Evolutionary conservation across 2,329 filamentous ascomycete species (phyloP).

Genomic region (Salinomyces thailandicus): DNA sequence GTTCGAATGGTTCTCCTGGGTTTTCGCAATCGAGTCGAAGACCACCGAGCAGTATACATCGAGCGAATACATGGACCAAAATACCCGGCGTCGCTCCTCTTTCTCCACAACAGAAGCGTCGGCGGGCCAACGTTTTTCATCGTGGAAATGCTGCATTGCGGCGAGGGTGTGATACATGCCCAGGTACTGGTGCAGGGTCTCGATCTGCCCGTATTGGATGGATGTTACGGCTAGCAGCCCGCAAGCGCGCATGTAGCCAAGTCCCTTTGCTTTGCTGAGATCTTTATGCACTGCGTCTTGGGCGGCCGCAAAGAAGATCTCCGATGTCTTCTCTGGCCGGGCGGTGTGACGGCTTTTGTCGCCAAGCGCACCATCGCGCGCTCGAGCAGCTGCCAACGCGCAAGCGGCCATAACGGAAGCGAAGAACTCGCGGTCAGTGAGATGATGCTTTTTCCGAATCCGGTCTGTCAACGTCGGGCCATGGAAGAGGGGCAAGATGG

Average conservation of each 20-base stretch:
- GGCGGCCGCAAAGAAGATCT: slow-evolving; percentile 37
- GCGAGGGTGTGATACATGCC: slow-evolving; percentile 42
- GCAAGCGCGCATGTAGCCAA: slow-evolving; percentile 37
- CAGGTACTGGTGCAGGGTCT: slow-evolving; percentile 41
- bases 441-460: slow-evolving; percentile 35
- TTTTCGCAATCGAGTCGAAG: slow-evolving; percentile 39
- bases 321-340: slow-evolving; percentile 26
- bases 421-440: slow-evolving; percentile 35
- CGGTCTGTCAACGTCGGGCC: slow-evolving; percentile 33
- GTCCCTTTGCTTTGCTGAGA: slow-evolving; percentile 24
- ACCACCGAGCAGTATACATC: slow-evolving; percentile 46
- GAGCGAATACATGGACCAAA: slow-evolving; percentile 49
- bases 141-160: slow-evolving; percentile 41
- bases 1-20: slow-evolving; percentile 36
- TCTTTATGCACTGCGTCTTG: slow-evolving; percentile 31
- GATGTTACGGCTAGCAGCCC: slow-evolving; percentile 41
- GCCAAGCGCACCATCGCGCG: slow-evolving; percentile 40
- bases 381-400: slow-evolving; percentile 39
- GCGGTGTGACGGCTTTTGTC: slow-evolving; percentile 17
- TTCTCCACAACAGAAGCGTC: slow-evolving; percentile 35
- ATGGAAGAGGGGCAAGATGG: slow-evolving; percentile 45
- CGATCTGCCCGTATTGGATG: slow-evolving; percentile 42
- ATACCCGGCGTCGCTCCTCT: slow-evolving; percentile 40
- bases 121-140: slow-evolving; percentile 44
- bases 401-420: slow-evolving; percentile 44